Base-by-base conservation (phyloP, 2,329 filamentous ascomycete genomes). In the Zymoseptoria crescenta region DNA sequence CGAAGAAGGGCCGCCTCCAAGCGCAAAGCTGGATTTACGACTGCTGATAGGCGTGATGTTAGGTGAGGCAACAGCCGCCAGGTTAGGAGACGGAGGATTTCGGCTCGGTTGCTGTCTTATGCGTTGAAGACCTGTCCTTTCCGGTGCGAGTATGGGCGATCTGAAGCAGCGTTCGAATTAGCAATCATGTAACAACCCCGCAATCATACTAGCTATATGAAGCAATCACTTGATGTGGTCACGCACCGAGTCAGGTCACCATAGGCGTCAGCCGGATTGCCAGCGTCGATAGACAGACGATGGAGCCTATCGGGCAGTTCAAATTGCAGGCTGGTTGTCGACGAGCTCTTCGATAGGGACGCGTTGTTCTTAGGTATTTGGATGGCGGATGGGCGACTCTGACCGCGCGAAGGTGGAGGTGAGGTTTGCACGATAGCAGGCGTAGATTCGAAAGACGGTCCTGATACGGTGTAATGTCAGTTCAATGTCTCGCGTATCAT, bases 251-350 rank as follows among this genome's bases (percentile, higher is more conserved):
- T 81, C 74, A 90, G 79, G 68, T 83, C 79, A 72, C 92, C 89
- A 75, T 85, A 84, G 5, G 59, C 55, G 66, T 89, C 87, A 67
- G 79, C 75, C 65, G 82, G 80, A 61, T 83, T 80, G 56, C 85
- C 83, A 59, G 85, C 85, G 73, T 95, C 91, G 70, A 92, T 86
- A 54, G 90, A 93, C 75, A 91, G 87, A 60, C 88, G 86, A 72
- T 85, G 80, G 35, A 59, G 56, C 29, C 56, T 56, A 20, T 76
- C 83, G 79, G 66, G 81, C 79, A 65, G 81, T 66, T 87, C 83
- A 55, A 82, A 74, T 72, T 69, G 65, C 55, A 76, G 74, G 59
- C 73, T 70, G 49, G 75, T 63, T 55, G 65, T 62, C 50, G 69
- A 62, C 55, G 67, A 63, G 62, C 64, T 65, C 56, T 73, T 71